These are phyloP conservation scores for Stagonosporopsis vannaccii DNA, from an alignment of 2,329 filamentous ascomycete species.

Conservation along the genomic window DNA sequence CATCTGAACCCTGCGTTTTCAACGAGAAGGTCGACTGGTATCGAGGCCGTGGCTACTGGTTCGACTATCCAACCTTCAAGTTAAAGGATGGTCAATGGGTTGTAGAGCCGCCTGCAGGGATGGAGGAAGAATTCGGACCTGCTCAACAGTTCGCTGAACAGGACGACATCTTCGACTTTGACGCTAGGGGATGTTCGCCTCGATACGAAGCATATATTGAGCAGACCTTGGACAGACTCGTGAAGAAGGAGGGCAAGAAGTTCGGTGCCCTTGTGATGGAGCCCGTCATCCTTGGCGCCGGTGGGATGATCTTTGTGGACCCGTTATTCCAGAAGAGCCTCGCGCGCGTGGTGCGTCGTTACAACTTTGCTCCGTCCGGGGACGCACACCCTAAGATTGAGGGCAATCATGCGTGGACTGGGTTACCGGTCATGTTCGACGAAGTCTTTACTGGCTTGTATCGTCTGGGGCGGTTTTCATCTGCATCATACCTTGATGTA, in stretches of 20 bases:
- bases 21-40: constrained; percentile 92
- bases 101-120: constrained; percentile 62
- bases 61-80: constrained; percentile 77
- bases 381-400: not conserved
- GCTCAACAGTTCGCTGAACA: constrained; percentile 45
- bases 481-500: constrained; percentile 72
- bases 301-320: constrained; percentile 85
- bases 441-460: constrained; percentile 90
- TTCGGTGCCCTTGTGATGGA: constrained; percentile 84
- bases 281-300: constrained; percentile 80
- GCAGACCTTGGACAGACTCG: constrained; percentile 60
- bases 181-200: constrained; percentile 50
- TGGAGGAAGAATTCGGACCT: constrained; percentile 57
- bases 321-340: constrained; percentile 81
- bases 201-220: constrained; percentile 69
- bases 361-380: constrained; percentile 58
- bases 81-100: constrained; percentile 72
- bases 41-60: constrained; percentile 78
- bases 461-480: constrained; percentile 75
- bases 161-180: constrained; percentile 46
- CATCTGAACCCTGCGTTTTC: constrained; percentile 76
- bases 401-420: constrained; percentile 64
- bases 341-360: constrained; percentile 69
- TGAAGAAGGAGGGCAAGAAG: constrained; percentile 64
- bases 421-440: constrained; percentile 81